A percentile compares a stretch with the other conserved stretches of the same genome.
Evolutionary conservation across 1,284 basidiomycete genomes (phyloP).

Genomic region (Tremellales sp.): DNA sequence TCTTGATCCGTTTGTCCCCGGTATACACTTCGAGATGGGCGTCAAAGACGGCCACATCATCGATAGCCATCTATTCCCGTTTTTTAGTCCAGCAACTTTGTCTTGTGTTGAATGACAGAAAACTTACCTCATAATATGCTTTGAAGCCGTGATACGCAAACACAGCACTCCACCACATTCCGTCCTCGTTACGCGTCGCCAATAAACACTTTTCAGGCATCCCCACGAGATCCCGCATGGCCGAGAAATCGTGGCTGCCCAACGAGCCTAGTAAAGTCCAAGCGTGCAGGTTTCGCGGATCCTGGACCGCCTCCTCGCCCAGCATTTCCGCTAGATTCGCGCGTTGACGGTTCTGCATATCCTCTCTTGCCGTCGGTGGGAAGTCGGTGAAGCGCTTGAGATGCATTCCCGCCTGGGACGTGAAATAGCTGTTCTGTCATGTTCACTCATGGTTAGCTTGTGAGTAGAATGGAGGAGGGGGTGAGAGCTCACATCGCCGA

Average conservation of each 20-base stretch:
- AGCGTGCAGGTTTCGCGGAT: conserved; percentile 28
- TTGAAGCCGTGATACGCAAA: conserved; percentile 34
- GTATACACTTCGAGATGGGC: conserved; percentile 50
- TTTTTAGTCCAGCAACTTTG: conserved; percentile 10
- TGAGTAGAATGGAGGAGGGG: not conserved
- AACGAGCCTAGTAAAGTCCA: conserved; percentile 44
- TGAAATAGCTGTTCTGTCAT: conserved; percentile 47
- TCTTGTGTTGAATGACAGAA: conserved; percentile 16
- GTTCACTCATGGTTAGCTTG: no score
- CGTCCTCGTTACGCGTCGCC: conserved; percentile 24
- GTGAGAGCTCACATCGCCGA: conserved; percentile 40
- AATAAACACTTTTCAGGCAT: conserved; percentile 40
- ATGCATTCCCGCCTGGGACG: conserved; percentile 41
- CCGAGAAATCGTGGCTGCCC: conserved; percentile 47
- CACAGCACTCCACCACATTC: conserved; percentile 22
- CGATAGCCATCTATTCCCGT: conserved; percentile 40
- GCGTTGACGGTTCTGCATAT: conserved; percentile 18
- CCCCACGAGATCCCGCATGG: conserved; percentile 50
- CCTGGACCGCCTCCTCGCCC: conserved; percentile 14
- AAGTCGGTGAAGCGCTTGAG: conserved; percentile 39
- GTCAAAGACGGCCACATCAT: conserved; percentile 49
- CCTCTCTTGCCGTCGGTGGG: conserved; percentile 19
- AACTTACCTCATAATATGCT: conserved; percentile 40
- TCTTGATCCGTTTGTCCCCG: conserved; percentile 45
- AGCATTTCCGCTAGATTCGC: conserved; percentile 29